Base-by-base conservation (phyloP, 1,139 yeast genomes). In the Nematodospora anomalae region DNA sequence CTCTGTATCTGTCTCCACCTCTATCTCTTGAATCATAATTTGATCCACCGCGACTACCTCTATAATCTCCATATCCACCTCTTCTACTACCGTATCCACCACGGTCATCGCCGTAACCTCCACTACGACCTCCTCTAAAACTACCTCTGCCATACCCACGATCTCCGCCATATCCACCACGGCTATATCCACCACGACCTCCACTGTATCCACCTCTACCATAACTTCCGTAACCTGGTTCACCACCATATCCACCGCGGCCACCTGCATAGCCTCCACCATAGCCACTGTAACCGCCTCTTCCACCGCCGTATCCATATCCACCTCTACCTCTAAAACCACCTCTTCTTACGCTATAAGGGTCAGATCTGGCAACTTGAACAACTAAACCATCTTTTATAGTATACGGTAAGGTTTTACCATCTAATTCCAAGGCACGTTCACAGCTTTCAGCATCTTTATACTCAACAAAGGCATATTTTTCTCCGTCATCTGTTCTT, bases 401-500 rank as follows among this genome's bases (percentile, higher is more conserved):
- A 41, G 68, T 61, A 62, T 50, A 74, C 32, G 57, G 74, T 48
- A 59, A 66, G 39, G 45, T 54, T 53, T 72, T 71, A 16, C 73
- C 74, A 45, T 76, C 73, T 50, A 79, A 58, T 35, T 71, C 73
- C 32, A 80, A 56, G 10, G 87, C 86, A 36, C 71, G 71, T 49
- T 79, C 82, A 47, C 86, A 81, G 51, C 79, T 83, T 44, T 76
- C 76, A 13, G 65, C 57, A 40, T 69, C 74, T 50, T 76, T 75
- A 53, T 72, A 83, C 53, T 82, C 87, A 23, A 83, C 87, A 59
- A 82, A 83, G n/a, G 88, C 89, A 51, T 72, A 82, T 47, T 81
- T 80, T 49, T 78, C 71, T 32, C 83, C 80, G 43, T 76, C 80
- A 40, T 76, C 75, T 20, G 76, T 68, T 58, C 82, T 73, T 40